Evolutionary conservation across 2,329 filamentous ascomycete species (phyloP), one percentile per base, ranked within the genome.

Genomic region (Epichloe uncinata): DNA sequence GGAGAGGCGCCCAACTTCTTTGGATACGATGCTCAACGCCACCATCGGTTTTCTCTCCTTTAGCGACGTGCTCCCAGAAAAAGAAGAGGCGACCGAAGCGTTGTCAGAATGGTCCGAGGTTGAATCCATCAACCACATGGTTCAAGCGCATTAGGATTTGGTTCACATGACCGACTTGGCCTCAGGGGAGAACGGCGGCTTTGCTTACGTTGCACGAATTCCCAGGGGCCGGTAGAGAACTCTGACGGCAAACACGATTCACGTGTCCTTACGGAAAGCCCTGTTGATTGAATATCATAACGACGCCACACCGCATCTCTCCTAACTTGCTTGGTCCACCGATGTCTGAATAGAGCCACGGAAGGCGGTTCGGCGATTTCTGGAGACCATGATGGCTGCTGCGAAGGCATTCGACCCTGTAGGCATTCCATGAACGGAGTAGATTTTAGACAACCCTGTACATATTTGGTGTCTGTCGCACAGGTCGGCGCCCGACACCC

Each of bases 401-500:
- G 8, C 8, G 26, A 30, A 30, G 26, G 26, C 8, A 30, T 30
- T 8, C 8, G 26, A 30, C 26, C 26, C 8, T 30, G 26, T 30
- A 30, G 26, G 26, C 26, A 26, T 26, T 26, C 22, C 22, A 26
- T 26, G 26, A 30, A 30, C 26, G 26, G 20, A 30, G 34, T 9
- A 22, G 35, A 15, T 5, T 9, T n/a, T n/a, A n/a, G n/a, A n/a
- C n/a, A n/a, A n/a, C 41, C 41, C 22, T 26, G 22, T 12, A 36
- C n/a, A n/a, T n/a, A n/a, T 36, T 36, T n/a, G 33, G 33, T 40
- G 35, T 36, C 11, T 33, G 45, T 48, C 42, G 47, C 40, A 49
- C 47, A 20, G 13, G 20, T 52, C 47, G 42, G 38, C 37, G 42
- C 38, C 47, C 50, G 37, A 33, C 43, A 46, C 20, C 47, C 50